Conservation (phyloP, 805 yeast genomes). For the Yamadazyma laniorum region DNA sequence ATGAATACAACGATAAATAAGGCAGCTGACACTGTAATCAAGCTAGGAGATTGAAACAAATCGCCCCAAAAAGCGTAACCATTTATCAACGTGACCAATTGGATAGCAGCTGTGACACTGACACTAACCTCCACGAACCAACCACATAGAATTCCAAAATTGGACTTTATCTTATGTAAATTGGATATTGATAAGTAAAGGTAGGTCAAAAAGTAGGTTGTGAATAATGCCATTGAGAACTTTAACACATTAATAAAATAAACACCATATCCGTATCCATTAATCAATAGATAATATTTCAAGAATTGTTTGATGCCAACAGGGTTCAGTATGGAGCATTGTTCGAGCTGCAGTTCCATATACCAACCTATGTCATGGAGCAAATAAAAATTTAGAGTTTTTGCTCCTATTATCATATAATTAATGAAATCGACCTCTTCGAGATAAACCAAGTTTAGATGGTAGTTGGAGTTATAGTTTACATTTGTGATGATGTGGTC, state of each 20-base stretch:
- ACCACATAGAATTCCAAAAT: conserved; percentile 33
- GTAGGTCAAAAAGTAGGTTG: conserved; percentile 17
- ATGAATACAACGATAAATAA: conserved; percentile 25
- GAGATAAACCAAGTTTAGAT: conserved; percentile 24
- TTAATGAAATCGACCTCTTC: conserved; percentile 24
- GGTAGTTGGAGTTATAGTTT: conserved; percentile 24
- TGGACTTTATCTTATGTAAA: conserved; percentile 33
- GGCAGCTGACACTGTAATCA: conserved; percentile 21
- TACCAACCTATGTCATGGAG: conserved; percentile 14
- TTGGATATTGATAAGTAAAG: conserved; percentile 32
- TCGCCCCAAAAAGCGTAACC: conserved; percentile 23
- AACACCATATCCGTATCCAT: conserved; percentile 5
- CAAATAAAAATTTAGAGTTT: conserved; percentile 21
- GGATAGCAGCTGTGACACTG: conserved; percentile 27
- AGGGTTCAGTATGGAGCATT: conserved; percentile 6
- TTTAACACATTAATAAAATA: not conserved
- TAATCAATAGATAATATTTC: conserved; percentile 6
- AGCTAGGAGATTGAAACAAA: conserved; percentile 27
- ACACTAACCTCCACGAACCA: conserved; percentile 31
- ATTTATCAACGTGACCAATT: conserved; percentile 18
- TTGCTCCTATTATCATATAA: conserved; percentile 29
- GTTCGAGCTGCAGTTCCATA: not conserved
- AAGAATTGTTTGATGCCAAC: conserved; percentile 18
- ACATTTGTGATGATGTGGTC: conserved; percentile 11
- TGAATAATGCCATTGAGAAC: not conserved